These are phyloP conservation scores for Giardia muris DNA, from an alignment of 208 protist species.

Conservation along the genomic window DNA sequence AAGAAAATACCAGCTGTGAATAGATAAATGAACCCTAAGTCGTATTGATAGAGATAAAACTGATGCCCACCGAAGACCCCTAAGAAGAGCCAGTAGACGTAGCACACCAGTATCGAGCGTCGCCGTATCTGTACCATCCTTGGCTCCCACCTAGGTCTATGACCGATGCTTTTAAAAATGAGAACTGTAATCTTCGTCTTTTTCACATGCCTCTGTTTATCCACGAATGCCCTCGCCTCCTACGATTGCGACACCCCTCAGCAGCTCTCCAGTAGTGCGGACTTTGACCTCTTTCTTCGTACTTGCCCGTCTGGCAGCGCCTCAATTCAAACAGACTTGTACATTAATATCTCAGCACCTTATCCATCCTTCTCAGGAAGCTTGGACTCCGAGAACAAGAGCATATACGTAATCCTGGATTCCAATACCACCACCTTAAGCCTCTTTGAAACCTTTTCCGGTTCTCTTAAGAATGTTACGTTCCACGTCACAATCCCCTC, in stretches of 20 bases:
- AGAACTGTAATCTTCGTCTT: background rate
- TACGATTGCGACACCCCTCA: background rate
- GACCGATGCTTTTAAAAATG: background rate
- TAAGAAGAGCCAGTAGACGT: conserved; percentile 6
- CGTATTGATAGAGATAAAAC: conserved; percentile 15
- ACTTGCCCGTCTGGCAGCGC: background rate
- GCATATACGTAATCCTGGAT: background rate
- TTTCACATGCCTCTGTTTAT: background rate
- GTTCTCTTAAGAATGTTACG: background rate
- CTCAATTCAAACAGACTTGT: background rate
- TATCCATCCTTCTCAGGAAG: background rate
- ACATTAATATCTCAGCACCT: background rate
- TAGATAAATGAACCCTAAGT: background rate
- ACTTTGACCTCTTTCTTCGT: background rate
- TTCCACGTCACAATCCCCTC: background rate
- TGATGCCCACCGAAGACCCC: background rate
- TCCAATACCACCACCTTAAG: background rate
- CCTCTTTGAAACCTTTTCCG: background rate
- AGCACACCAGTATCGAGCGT: background rate
- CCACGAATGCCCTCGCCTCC: background rate
- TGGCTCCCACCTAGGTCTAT: background rate
- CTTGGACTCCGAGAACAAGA: background rate
- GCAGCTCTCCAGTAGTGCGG: background rate
- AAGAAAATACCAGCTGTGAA: conserved; percentile 12
- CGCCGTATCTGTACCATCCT: background rate